Percentiles rank a stretch among this genome's conserved stretches.
Conservation (phyloP, 176 grass and related monocot genomes). For the Eleusine indica region DNA sequence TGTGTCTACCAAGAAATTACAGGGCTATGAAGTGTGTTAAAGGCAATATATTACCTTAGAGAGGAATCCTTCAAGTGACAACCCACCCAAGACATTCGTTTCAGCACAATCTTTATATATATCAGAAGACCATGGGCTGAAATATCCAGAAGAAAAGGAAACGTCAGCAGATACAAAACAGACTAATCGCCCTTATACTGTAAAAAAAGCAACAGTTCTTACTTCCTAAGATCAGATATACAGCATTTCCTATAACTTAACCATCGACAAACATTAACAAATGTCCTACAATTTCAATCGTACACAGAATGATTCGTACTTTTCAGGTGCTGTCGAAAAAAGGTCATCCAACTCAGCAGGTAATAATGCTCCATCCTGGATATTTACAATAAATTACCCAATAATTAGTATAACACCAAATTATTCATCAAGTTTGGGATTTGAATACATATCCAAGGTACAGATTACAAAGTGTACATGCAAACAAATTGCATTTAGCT, state of each 20-base stretch:
- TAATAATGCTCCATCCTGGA: constrained; percentile 80
- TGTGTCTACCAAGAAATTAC: neutral
- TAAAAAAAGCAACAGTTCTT: neutral
- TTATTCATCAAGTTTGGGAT: neutral
- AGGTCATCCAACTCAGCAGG: constrained; percentile 94
- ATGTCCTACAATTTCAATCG: neutral
- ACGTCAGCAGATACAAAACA: neutral
- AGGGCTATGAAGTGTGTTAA: neutral
- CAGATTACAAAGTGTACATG: constrained; percentile 9
- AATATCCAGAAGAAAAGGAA: constrained; percentile 33
- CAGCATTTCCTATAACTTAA: neutral
- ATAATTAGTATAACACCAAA: neutral
- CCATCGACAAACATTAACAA: neutral
- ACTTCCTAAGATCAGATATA: neutral
- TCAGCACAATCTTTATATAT: constrained; percentile 80
- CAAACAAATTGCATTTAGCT: constrained; percentile 14
- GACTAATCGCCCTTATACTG: neutral
- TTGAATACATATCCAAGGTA: constrained; percentile 2
- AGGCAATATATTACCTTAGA: constrained; percentile 62
- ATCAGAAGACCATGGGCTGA: constrained; percentile 79
- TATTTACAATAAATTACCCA: constrained; percentile 22
- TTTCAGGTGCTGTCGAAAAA: constrained; percentile 92
- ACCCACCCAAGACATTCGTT: constrained; percentile 87
- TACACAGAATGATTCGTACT: constrained; percentile 46
- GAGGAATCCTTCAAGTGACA: constrained; percentile 94